These are phyloP conservation scores for Rhinocladiella similis DNA, from an alignment of 2,329 filamentous ascomycete genomes.

Conservation along the genomic window DNA sequence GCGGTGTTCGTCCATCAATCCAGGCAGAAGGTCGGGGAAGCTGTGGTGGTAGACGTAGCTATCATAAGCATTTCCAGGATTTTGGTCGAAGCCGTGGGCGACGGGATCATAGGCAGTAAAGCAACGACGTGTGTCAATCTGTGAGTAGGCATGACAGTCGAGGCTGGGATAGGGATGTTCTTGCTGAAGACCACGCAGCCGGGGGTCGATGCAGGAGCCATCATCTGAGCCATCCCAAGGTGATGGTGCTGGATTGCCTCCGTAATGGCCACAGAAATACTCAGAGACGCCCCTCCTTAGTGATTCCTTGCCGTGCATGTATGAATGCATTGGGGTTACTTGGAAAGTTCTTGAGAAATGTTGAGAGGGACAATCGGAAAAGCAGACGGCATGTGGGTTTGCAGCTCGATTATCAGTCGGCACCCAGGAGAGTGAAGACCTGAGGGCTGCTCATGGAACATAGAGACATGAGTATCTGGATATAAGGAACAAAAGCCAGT, in stretches of 20 bases:
- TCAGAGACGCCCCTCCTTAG: conserved; percentile 11
- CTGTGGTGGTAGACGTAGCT: conserved; percentile 6
- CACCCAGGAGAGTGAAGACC: neutral
- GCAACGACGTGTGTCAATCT: neutral
- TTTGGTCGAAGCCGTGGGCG: conserved; percentile 20
- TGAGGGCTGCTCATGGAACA: neutral
- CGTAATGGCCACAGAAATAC: conserved; percentile 2
- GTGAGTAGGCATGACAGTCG: neutral
- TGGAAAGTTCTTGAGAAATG: neutral
- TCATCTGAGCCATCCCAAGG: conserved; percentile 7
- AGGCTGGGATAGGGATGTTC: conserved; percentile 1
- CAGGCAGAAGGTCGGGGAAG: neutral
- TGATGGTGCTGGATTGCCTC: neutral
- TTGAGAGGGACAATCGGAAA: no score
- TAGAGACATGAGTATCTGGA: neutral
- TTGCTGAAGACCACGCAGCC: conserved; percentile 8
- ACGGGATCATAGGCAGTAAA: conserved; percentile 13
- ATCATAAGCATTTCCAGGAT: neutral
- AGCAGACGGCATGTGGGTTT: no score
- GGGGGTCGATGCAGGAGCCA: conserved; percentile 14
- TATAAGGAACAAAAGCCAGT: conserved; percentile 5
- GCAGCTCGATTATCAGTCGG: neutral
- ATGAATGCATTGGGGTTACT: conserved; percentile 8
- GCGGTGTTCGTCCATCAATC: conserved; percentile 10
- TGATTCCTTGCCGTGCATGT: conserved; percentile 11